These are phyloP conservation scores for Cladophialophora carrionii DNA, from an alignment of 2,329 filamentous ascomycete genomes.

Conservation along the genomic window DNA sequence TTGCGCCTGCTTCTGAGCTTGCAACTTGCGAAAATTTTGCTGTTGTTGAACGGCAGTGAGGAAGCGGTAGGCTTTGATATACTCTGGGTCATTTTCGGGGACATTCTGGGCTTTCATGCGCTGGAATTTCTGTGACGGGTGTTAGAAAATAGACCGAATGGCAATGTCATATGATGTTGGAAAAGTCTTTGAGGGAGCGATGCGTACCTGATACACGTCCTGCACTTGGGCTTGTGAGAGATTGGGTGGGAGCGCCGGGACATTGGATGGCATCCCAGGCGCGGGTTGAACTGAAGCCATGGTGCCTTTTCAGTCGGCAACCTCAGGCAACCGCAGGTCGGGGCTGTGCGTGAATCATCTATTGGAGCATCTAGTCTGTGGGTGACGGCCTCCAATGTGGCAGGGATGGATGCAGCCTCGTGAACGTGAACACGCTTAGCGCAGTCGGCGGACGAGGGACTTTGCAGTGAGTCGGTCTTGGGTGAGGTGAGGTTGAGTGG, in stretches of 20 bases:
- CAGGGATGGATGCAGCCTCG: constrained; percentile 27
- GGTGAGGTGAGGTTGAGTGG: constrained; percentile 25
- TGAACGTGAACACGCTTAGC: constrained; percentile 43
- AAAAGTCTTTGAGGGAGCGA: constrained; percentile 17
- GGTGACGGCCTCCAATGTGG: constrained; percentile 17
- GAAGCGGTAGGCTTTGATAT: constrained; percentile 77
- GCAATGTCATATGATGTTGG: constrained; percentile 8
- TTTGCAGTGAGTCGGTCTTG: constrained; percentile 13
- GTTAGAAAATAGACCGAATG: constrained; percentile 44
- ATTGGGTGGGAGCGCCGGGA: constrained; percentile 64
- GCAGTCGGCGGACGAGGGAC: constrained; percentile 27
- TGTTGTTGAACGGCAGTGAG: constrained; percentile 72
- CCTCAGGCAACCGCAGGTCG: constrained; percentile 20
- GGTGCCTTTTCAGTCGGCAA: constrained; percentile 41
- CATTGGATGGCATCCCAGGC: constrained; percentile 69
- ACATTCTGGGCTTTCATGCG: constrained; percentile 87
- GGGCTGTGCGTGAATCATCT: constrained; percentile 18
- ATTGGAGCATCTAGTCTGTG: constrained; percentile 22
- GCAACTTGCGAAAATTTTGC: constrained; percentile 60
- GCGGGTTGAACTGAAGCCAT: constrained; percentile 83
- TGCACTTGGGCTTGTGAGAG: constrained; percentile 78
- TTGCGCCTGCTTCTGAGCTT: constrained; percentile 49
- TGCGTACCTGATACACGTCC: constrained; percentile 64
- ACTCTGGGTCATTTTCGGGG: constrained; percentile 80
- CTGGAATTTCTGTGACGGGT: constrained; percentile 71